Evolutionary conservation across 2,329 filamentous ascomycete species (phyloP).

Genomic region (Ceratocystis smalleyi): DNA sequence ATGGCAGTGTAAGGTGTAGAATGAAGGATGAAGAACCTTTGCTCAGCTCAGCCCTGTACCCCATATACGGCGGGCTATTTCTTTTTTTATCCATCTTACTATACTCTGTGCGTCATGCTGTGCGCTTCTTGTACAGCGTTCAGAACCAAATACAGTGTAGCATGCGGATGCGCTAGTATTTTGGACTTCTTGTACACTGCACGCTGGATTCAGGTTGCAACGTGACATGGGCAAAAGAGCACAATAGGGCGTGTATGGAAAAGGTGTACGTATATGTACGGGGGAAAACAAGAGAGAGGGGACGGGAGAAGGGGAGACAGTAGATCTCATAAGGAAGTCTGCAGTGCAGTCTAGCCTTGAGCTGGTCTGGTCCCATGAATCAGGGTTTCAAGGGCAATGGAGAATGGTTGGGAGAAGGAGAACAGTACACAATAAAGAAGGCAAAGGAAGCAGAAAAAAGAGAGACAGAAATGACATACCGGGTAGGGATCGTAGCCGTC

Average conservation of each 20-base stretch:
- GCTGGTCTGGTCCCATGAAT: too few species aligned
- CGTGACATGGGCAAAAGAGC: neutral
- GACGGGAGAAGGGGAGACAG: neutral
- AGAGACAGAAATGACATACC: slow-evolving; percentile 29
- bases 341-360: too few species aligned
- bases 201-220: neutral
- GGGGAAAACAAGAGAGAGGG: neutral
- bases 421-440: slow-evolving; percentile 1
- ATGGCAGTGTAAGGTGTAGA: neutral
- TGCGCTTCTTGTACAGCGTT: neutral
- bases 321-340: too few species aligned
- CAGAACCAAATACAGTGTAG: neutral
- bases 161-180: neutral
- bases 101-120: neutral
- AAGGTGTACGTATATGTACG: neutral
- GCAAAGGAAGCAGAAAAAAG: neutral
- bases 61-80: neutral
- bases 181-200: neutral
- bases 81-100: slow-evolving; percentile 1
- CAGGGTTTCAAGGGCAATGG: neutral
- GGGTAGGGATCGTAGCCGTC: slow-evolving; percentile 90
- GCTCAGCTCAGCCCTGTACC: slow-evolving; percentile 2
- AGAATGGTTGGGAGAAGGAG: neutral
- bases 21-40: slow-evolving; percentile 3
- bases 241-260: neutral